Evolutionary conservation across 2,329 filamentous ascomycete species (phyloP).

Genomic region (Dothideomycetes sp.): DNA sequence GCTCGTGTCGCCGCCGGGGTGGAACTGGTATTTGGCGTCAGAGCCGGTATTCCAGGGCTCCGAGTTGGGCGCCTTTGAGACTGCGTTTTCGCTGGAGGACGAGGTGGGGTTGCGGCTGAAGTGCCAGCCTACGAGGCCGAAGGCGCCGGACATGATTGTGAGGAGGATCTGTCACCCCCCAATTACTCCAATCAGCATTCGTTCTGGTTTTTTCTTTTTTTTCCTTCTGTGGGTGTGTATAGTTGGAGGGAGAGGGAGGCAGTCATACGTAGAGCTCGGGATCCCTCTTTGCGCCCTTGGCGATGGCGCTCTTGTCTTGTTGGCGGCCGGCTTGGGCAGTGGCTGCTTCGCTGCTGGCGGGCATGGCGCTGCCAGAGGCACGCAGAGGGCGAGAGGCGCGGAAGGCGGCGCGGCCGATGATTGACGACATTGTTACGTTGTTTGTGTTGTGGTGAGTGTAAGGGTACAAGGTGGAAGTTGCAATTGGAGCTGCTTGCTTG

Average conservation of each 20-base stretch:
- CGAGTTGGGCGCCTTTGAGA: slow-evolving; percentile 61
- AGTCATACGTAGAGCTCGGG: slow-evolving; percentile 65
- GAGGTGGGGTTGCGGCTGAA: slow-evolving; percentile 78
- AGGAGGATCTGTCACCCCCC: slow-evolving; percentile 59
- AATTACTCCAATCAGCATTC: neutral
- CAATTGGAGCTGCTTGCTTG: neutral
- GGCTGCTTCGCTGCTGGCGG: slow-evolving; percentile 27
- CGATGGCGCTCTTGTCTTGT: slow-evolving; percentile 36
- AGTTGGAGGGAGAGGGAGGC: no score
- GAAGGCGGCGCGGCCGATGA: slow-evolving; percentile 34
- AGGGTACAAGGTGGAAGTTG: neutral
- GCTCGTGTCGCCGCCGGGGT: slow-evolving; percentile 70
- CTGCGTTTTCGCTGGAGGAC: slow-evolving; percentile 67
- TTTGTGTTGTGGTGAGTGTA: slow-evolving; percentile 5
- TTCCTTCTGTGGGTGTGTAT: no score
- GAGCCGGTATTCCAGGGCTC: slow-evolving; percentile 81
- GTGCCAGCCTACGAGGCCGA: slow-evolving; percentile 83
- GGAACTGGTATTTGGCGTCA: slow-evolving; percentile 52
- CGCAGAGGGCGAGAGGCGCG: slow-evolving; percentile 29
- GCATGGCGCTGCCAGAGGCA: slow-evolving; percentile 28
- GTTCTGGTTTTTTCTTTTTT: neutral
- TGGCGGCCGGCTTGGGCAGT: slow-evolving; percentile 30
- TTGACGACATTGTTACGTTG: slow-evolving; percentile 31
- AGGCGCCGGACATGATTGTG: slow-evolving; percentile 79
- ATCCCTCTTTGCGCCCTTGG: slow-evolving; percentile 56